Conservation (phyloP, 2,329 filamentous ascomycete species). For the Fusarium camptoceras region DNA sequence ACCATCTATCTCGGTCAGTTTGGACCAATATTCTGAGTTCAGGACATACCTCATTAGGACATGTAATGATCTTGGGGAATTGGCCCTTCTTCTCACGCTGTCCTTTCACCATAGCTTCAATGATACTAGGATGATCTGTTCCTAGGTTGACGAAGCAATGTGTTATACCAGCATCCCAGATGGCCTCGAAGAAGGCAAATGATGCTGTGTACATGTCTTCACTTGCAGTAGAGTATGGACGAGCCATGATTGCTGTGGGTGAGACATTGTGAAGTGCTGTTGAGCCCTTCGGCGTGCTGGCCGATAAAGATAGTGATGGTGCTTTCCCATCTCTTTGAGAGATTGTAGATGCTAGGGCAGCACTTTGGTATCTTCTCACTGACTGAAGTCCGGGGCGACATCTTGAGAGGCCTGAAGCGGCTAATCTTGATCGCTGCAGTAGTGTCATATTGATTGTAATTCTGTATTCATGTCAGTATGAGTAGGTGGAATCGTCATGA, state of each 20-base stretch:
- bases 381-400: conserved; percentile 26
- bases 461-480: conserved; percentile 28
- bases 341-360: conserved; percentile 14
- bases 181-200: conserved; percentile 83
- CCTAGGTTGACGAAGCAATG: conserved; percentile 74
- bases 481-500: neutral
- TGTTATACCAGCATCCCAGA: conserved; percentile 75
- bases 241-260: conserved; percentile 26
- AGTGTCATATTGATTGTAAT: conserved; percentile 39
- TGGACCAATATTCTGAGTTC: fast-evolving
- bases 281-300: conserved; percentile 12
- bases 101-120: conserved; percentile 83
- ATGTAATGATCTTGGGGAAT: conserved; percentile 81
- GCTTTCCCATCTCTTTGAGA: conserved; percentile 18
- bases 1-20: conserved; percentile 71
- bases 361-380: conserved; percentile 39
- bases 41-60: conserved; percentile 76
- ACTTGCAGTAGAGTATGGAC: conserved; percentile 43
- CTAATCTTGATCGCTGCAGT: conserved; percentile 44
- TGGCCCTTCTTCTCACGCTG: conserved; percentile 72
- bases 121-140: conserved; percentile 80
- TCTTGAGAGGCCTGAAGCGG: conserved; percentile 40
- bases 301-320: conserved; percentile 5
- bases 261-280: conserved; percentile 23
- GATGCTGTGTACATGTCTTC: conserved; percentile 75